A percentile compares a stretch with the other conserved stretches of the same genome.
phyloP scores from a whole-genome alignment of 164 flowering plant species.

The Taxillus chinensis region DNA sequence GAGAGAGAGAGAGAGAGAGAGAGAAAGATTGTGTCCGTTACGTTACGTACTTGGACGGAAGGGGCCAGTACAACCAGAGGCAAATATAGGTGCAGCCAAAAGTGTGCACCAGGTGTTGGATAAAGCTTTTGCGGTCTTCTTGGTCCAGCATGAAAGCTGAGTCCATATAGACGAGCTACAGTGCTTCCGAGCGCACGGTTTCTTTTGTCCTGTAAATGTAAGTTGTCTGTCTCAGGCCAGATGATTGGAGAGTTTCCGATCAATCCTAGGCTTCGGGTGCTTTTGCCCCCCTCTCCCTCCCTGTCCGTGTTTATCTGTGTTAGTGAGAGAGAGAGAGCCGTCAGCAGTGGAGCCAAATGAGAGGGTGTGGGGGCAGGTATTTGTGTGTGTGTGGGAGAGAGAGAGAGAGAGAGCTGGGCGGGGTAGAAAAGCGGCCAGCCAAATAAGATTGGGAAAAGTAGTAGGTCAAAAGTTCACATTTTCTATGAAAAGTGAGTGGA shows the following conservation, averaged over 20 bases:
- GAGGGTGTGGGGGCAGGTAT: too few species aligned
- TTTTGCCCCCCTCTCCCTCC: too few species aligned
- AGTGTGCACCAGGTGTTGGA: conserved; percentile 25
- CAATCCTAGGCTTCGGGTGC: too few species aligned
- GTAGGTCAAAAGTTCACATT: background rate
- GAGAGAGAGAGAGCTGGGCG: background rate
- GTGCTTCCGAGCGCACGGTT: background rate
- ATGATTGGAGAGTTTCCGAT: too few species aligned
- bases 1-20: conserved; percentile 6
- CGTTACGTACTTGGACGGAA: conserved; percentile 26
- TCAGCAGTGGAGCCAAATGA: conserved; percentile 1
- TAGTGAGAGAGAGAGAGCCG: conserved; percentile 4
- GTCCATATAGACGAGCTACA: conserved; percentile 29
- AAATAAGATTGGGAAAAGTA: background rate
- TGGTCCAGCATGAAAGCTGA: conserved; percentile 28
- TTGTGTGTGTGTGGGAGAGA: too few species aligned
- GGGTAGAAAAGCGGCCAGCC: background rate
- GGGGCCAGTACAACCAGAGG: conserved; percentile 53
- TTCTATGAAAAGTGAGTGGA: background rate
- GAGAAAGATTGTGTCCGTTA: background rate
- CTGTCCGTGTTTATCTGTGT: too few species aligned
- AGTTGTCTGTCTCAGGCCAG: too few species aligned
- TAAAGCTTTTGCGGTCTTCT: conserved; percentile 19
- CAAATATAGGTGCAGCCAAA: conserved; percentile 54
- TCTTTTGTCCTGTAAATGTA: background rate